Evolutionary conservation across 805 yeast genomes (phyloP).

Genomic region (Saccharomycopsis oosterbeekiorum): DNA sequence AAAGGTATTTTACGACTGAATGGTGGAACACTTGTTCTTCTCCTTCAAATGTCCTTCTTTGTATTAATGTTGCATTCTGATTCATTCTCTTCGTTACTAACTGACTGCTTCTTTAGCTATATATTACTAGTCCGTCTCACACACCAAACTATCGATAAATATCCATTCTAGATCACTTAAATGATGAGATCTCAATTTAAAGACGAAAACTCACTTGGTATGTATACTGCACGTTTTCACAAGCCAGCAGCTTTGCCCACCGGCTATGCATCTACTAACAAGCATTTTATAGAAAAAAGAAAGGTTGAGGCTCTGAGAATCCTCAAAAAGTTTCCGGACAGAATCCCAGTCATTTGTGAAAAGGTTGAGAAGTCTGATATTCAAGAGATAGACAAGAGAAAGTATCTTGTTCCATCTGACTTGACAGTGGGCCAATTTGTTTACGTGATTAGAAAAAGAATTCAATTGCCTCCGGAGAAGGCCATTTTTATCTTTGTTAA

Average conservation of each 20-base stretch:
- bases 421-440: constrained; percentile 97
- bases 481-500: constrained; percentile 96
- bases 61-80: no score
- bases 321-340: constrained; percentile 76
- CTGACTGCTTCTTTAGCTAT: no score
- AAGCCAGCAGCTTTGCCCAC: neutral
- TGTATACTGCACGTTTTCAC: constrained; percentile 25
- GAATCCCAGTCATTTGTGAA: constrained; percentile 95
- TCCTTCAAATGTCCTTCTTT: no score
- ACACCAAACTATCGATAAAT: no score
- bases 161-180: neutral
- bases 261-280: neutral
- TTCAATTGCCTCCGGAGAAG: constrained; percentile 92
- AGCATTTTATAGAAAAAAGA: constrained; percentile 54
- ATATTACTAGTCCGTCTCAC: no score
- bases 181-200: constrained; percentile 85
- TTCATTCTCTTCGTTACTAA: no score
- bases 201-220: constrained; percentile 92
- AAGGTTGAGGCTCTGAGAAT: constrained; percentile 91
- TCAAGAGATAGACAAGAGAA: constrained; percentile 93
- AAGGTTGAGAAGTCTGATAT: constrained; percentile 94
- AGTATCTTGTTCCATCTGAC: constrained; percentile 92
- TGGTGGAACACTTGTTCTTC: no score
- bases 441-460: constrained; percentile 92
- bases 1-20: no score